phyloP scores from a whole-genome alignment of 768 basidiomycete genomes.

The Panellus pusillus region DNA sequence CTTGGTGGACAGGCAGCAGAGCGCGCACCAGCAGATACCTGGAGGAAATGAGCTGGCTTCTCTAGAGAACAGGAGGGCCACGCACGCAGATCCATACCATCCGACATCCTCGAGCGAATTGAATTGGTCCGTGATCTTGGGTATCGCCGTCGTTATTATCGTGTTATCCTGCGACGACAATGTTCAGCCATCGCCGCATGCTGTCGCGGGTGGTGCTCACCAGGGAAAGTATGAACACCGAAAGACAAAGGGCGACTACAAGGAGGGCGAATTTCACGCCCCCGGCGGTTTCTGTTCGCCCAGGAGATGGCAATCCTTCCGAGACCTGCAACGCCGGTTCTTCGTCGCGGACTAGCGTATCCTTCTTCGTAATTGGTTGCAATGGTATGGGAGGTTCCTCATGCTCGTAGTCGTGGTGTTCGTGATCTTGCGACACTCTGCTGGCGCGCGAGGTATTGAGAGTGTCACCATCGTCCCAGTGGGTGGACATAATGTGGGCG shows the following conservation, averaged over 20 bases:
- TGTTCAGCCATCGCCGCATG: neutral
- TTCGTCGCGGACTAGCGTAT: too few relatives aligned
- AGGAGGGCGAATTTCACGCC: neutral
- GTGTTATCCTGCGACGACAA: neutral
- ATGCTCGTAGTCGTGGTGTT: too few relatives aligned
- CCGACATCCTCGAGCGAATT: conserved; percentile 27
- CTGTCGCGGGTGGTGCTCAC: neutral
- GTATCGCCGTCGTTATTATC: conserved; percentile 25
- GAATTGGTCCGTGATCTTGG: conserved; percentile 30
- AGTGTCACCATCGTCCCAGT: too few relatives aligned
- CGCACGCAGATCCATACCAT: conserved; percentile 21
- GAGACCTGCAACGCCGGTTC: too few relatives aligned
- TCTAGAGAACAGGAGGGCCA: conserved; percentile 21
- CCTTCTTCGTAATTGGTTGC: too few relatives aligned
- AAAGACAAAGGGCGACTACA: conserved; percentile 7
- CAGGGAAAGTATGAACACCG: conserved; percentile 10
- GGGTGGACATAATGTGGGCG: too few relatives aligned
- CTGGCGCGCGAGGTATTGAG: too few relatives aligned
- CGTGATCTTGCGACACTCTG: too few relatives aligned
- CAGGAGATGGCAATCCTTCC: too few relatives aligned
- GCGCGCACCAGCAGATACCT: neutral
- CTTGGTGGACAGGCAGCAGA: too few relatives aligned
- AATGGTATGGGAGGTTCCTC: too few relatives aligned
- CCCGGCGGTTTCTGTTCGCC: neutral
- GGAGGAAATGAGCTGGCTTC: neutral